phyloP scores from a whole-genome alignment of 2,329 filamentous ascomycete genomes.

The Trichoderma sp. region DNA sequence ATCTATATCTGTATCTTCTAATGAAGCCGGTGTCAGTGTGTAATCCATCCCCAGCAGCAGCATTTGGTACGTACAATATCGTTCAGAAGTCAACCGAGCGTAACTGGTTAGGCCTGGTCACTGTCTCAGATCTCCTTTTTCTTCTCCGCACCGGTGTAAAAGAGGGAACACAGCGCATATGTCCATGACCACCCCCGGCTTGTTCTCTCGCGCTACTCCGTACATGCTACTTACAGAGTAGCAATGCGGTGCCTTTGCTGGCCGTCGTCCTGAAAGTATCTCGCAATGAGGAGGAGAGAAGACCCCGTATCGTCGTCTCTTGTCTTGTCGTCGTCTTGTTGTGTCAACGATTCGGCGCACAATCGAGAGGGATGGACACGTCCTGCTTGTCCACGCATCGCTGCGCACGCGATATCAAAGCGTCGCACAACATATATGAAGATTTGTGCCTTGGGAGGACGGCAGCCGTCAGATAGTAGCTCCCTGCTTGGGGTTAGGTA shows the following conservation, averaged over 20 bases:
- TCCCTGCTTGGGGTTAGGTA: constrained; percentile 15
- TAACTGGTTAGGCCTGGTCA: constrained; percentile 1
- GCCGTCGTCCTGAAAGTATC: neutral
- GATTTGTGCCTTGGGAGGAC: constrained; percentile 15
- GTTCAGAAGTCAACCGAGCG: neutral
- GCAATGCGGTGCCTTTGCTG: neutral
- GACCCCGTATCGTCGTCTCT: neutral
- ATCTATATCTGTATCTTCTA: constrained; percentile 5
- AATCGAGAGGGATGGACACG: neutral
- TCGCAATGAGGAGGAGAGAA: neutral
- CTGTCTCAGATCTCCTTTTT: constrained; percentile 18
- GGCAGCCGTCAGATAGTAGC: constrained; percentile 15
- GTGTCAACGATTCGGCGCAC: constrained; percentile 10
- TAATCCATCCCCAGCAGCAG: neutral
- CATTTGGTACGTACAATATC: neutral
- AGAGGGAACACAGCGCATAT: constrained; percentile 2
- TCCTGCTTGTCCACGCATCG: constrained; percentile 2
- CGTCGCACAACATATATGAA: constrained; percentile 25
- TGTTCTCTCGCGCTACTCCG: neutral
- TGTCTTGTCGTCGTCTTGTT: constrained; percentile 2
- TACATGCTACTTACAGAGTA: neutral
- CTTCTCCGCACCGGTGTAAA: constrained; percentile 19
- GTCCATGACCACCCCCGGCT: neutral
- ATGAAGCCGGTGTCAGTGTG: constrained; percentile 1
- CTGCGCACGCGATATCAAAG: constrained; percentile 10